These are phyloP conservation scores for Zalaria sp. DNA, from an alignment of 2,329 filamentous ascomycete genomes.

Conservation along the genomic window DNA sequence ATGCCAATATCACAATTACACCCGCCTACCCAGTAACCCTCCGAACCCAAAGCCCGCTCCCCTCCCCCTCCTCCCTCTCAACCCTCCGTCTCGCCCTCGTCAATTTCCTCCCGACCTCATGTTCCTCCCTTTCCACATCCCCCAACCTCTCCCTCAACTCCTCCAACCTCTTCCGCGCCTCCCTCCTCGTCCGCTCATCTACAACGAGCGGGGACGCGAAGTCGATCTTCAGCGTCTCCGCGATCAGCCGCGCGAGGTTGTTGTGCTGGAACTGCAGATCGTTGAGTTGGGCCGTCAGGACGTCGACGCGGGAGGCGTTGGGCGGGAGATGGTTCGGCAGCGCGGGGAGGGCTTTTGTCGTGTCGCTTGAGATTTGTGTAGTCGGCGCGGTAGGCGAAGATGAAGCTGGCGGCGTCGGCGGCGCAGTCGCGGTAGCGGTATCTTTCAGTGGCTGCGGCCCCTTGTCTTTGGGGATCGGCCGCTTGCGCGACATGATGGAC, in stretches of 20 bases:
- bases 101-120: slow-evolving; percentile 63
- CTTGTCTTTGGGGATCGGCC: too few relatives aligned
- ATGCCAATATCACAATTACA: too few relatives aligned
- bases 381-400: background rate
- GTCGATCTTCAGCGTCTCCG: slow-evolving; percentile 64
- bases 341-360: slow-evolving; percentile 2
- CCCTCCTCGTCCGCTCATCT: slow-evolving; percentile 41
- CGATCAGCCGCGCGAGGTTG: slow-evolving; percentile 60
- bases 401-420: slow-evolving; percentile 19
- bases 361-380: slow-evolving; percentile 17
- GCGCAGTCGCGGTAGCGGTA: slow-evolving; percentile 3
- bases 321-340: slow-evolving; percentile 1
- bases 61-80: slow-evolving; percentile 45
- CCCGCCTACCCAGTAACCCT: slow-evolving; percentile 47
- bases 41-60: slow-evolving; percentile 62
- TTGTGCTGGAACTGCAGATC: slow-evolving; percentile 51
- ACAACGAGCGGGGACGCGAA: slow-evolving; percentile 53
- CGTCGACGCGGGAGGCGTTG: slow-evolving; percentile 38
- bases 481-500: too few relatives aligned
- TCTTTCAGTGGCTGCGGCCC: slow-evolving; percentile 7
- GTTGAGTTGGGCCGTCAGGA: slow-evolving; percentile 51
- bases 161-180: slow-evolving; percentile 51
- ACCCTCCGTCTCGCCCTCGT: slow-evolving; percentile 64
- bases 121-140: slow-evolving; percentile 61
- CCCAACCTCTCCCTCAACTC: slow-evolving; percentile 51